Evolutionary conservation across 2,329 filamentous ascomycete genomes (phyloP).

Genomic region (Xylariaceae sp.): DNA sequence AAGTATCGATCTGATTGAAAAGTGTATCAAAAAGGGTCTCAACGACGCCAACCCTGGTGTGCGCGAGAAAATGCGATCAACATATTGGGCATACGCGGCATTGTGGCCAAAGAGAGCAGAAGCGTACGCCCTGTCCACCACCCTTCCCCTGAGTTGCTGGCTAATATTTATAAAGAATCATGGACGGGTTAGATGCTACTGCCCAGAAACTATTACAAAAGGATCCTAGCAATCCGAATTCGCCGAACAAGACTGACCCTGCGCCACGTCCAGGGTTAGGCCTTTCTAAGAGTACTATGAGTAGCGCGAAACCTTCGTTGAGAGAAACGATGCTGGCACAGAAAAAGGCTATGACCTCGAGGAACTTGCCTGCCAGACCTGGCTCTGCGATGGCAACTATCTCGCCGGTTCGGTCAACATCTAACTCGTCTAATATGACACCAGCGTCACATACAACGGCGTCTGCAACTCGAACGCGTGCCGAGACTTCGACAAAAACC

Average conservation of each 20-base stretch:
- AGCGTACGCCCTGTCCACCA: conserved; percentile 53
- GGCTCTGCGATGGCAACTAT: conserved; percentile 67
- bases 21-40: conserved; percentile 87
- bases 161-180: conserved; percentile 60
- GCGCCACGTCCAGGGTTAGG: conserved; percentile 60
- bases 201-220: conserved; percentile 81
- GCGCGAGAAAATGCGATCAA: conserved; percentile 79
- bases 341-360: conserved; percentile 64
- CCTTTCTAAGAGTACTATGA: conserved; percentile 65
- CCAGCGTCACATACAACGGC: conserved; percentile 36
- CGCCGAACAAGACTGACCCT: conserved; percentile 56
- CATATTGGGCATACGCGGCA: conserved; percentile 81
- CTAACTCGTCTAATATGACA: conserved; percentile 42
- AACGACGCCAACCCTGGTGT: conserved; percentile 87
- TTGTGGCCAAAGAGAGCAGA: conserved; percentile 81
- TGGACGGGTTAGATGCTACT: conserved; percentile 75
- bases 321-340: conserved; percentile 85
- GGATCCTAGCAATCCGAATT: conserved; percentile 80
- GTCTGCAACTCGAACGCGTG: conserved; percentile 44
- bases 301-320: conserved; percentile 65
- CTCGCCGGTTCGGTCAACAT: conserved; percentile 52
- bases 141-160: conserved; percentile 4
- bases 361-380: conserved; percentile 58
- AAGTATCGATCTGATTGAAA: conserved; percentile 81
- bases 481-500: conserved; percentile 47